Evolutionary conservation across 1,284 basidiomycete species (phyloP), one percentile per base, ranked within the genome.

Genomic region (Ceratobasidium sp.): DNA sequence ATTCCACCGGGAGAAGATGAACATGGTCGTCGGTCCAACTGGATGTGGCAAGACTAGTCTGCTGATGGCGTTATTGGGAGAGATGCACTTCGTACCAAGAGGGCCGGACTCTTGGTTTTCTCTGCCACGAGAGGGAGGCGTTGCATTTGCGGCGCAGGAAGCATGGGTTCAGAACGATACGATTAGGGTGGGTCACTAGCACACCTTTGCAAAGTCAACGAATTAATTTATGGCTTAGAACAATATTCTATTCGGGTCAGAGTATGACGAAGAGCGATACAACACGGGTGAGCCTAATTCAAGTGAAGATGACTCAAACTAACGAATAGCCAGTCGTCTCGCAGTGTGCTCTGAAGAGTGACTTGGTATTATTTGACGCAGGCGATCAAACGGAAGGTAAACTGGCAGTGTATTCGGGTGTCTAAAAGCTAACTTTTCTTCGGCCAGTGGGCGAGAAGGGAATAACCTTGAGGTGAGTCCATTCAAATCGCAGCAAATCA

Each of bases 381-480:
- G 91, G 91, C 2, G 92, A 93, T 80, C 53, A 58, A 39, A 76
- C 78, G 0, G 73, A 78, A 66, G 77, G 77, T 56, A 23, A 67
- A 40, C 10, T 2, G 39, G n/a, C 13, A n/a, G 42, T n/a, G 6
- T 28, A 13, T 18, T n/a, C 23, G 12, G 42, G 10, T 28, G 3
- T 10, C 20, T 18, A 5, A 15, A 23, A 58, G 49, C 28, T 71
- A 26, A 42, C 40, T 9, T 40, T 63, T 44, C 20, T 39, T 83
- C 87, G 71, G 95, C 0, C 93, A 96, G 94, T 97, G 42, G 95
- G 95, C 39, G 95, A 96, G 85, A 91, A 93, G 81, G 95, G 95
- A 5, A 91, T 94, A 75, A 94, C 90, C 82, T 84, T 92, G 72
- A 91, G 89, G 79, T 89, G 90, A 86, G 80, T 60, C 85, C 82